Base-by-base conservation (phyloP, 768 basidiomycete genomes). In the Pulveroboletus sp. region DNA sequence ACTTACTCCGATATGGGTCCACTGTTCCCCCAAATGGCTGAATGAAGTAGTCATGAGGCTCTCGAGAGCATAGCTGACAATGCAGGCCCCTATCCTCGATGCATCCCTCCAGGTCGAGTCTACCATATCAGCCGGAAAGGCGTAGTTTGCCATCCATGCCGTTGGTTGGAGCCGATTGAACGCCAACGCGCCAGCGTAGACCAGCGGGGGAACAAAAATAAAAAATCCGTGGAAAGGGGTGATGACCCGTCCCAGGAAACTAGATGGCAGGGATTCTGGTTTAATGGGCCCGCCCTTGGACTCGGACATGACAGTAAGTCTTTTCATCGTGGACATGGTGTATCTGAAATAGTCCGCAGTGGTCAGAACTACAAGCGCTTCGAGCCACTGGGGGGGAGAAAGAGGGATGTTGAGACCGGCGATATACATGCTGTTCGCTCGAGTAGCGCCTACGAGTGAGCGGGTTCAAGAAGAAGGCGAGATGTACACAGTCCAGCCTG, bases 131-230 rank as follows among this genome's bases (percentile, higher is more conserved):
- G 43, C 7, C 2, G 62, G 48, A 17, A 69, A 46, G 6, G 58
- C 50, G 18, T 43, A 59, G 21, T 39, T 55, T 12, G 36, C 32
- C 54, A 69, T 57, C 71, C 71, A 72, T 10, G 45, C 46, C 1
- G 69, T 67, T 42, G 59, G 67, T 8, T 54, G 51, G 44, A 71
- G 51, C 15, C 54, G 30, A 37, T 65, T 69, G 36, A 61, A 39
- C 0, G 21, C 52, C 36, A 69, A 21, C 18, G 54, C 57, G n/a
- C 47, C 51, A 21, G 64, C 41, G 21, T 68, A 71, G 6, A 59
- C 27, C 12, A 61, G 9, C 6, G 69, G 65, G 1, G 61, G 52
- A 28, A 59, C 9, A 17, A 57, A 37, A 3, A 44, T 24, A 8
- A 60, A 59, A 2, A 59, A 27, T 10, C 38, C 50, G 15, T 67